Evolutionary conservation across 2,329 filamentous ascomycete genomes (phyloP), one percentile per base, ranked within the genome.

Genomic region (Fusarium hainanense): DNA sequence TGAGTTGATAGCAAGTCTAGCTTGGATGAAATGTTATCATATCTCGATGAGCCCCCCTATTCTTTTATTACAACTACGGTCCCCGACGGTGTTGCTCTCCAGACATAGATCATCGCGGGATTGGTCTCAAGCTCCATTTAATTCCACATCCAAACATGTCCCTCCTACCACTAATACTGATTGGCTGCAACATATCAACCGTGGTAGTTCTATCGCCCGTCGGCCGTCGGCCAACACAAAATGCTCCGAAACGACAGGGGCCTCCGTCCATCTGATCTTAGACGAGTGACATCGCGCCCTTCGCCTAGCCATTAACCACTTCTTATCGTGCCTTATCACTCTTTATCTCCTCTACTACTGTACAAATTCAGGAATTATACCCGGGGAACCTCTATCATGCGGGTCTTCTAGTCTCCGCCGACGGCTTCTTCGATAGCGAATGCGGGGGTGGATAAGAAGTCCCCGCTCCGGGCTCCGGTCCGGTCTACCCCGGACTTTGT

Each of bases 361-460:
- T n/a, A 37, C 34, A 37, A 40, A 27, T 16, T 32, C 34, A 25
- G 13, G 16, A 21, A 59, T 18, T 16, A 40, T 57, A 27, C 41
- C 55, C 37, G 14, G 9, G 7, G 10, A 10, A n/a, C 14, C 20
- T 32, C 13, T n/a, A 27, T 47, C 34, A 18, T 37, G 60, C 27
- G 28, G 32, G 21, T 41, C n/a, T n/a, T 11, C 4, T 12, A 4
- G 2, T 10, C 37, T 63, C 60, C 42, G 49, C 48, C 58, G 42
- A 63, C 60, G 49, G 60, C 28, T 47, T 37, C 34, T 11, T 4
- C 21, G 32, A 21, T 42, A 43, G 21, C 28, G 16, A 63, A 57
- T 63, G 58, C 60, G 60, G 60, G 58, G 60, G 60, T 63, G 58
- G 58, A 63, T 63, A 62, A 62, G 32, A 34, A 23, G 27, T 9